Evolutionary conservation across 2,329 filamentous ascomycete species (phyloP), one percentile per base, ranked within the genome.

Genomic region (Blastomyces gilchristii): DNA sequence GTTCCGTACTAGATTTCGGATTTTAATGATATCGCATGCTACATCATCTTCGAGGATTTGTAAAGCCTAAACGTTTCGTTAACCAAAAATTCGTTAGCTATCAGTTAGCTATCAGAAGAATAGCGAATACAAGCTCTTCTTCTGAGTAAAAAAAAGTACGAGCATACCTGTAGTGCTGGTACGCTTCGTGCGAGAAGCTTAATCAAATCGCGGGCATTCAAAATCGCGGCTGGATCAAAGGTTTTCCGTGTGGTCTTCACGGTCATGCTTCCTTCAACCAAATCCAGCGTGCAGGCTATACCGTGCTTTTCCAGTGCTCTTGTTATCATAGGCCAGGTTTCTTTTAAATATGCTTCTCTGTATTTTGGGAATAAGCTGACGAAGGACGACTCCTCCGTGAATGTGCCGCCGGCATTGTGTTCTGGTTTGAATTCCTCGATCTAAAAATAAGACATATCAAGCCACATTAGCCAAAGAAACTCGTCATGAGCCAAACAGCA

Each of bases 11-110:
- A 97, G 82, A 71, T 86, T 93, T 65, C 91, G 84, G 69, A 97
- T 95, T 81, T 97, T 97, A 80, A 99, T 93, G 64, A 99, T 88
- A 76, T 99, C 94, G 80, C 90, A 92, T 12, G 92, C 92, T 58
- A 93, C 83, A 34, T 88, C 91, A 74, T 99, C 94, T 57, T 97
- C 89, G 64, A 99, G 83, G 60, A 99, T 96, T 77, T 95, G 96
- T 69, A 99, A 78, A 2, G 94, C 94, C 74, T 79, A 62, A 18
- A 60, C 14, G 34, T 41, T 53, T 12, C 22, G 25, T 12, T 34
- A 34, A 53, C n/a, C 3, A 16, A n/a, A 28, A 22, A 22, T 22
- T 22, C n/a, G n/a, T 22, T 22, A 22, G n/a, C n/a, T 22, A 52
- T n/a, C 9, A 52, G 56, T 59, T 16, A 58, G 61, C 39, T 25